Evolutionary conservation across 805 yeast species (phyloP).

Genomic region (Candida piceae): DNA sequence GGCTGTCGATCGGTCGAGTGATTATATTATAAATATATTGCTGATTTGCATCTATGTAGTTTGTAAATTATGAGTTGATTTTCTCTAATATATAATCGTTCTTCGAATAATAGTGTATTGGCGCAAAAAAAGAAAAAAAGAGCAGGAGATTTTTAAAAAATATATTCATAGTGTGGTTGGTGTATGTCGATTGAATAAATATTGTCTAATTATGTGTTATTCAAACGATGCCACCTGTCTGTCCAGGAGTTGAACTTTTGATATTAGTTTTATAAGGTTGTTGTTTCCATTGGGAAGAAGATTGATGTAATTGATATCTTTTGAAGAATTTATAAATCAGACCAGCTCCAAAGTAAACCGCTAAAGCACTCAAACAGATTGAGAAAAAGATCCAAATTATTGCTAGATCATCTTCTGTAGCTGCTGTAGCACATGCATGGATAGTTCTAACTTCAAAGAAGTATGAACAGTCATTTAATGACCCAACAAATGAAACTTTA

Average conservation of each 20-base stretch:
- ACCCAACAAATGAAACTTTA: constrained; percentile 63
- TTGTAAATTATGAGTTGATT: too few species aligned
- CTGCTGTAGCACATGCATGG: constrained; percentile 81
- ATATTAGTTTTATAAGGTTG: constrained; percentile 3
- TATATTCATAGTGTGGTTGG: too few species aligned
- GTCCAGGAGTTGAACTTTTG: constrained; percentile 5
- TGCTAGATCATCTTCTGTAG: constrained; percentile 57
- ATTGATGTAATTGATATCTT: constrained; percentile 4
- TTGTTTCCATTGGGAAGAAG: constrained; percentile 3
- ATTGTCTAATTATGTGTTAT: too few species aligned
- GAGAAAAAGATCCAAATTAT: constrained; percentile 61
- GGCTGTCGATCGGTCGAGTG: too few species aligned
- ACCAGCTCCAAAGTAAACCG: constrained; percentile 41
- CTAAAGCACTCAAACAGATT: constrained; percentile 39
- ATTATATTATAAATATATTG: too few species aligned
- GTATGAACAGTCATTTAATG: constrained; percentile 71
- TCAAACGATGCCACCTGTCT: too few species aligned
- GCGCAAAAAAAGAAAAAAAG: too few species aligned
- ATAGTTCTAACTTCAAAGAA: constrained; percentile 80
- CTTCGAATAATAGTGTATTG: too few species aligned
- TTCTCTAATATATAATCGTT: too few species aligned
- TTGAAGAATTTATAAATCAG: constrained; percentile 32
- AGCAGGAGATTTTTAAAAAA: too few species aligned
- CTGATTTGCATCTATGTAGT: too few species aligned
- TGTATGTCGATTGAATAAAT: too few species aligned